Percentiles rank a stretch among this genome's conserved stretches.
Evolutionary conservation across 2,329 filamentous ascomycete species (phyloP).

Genomic region (Cercospora sp.): DNA sequence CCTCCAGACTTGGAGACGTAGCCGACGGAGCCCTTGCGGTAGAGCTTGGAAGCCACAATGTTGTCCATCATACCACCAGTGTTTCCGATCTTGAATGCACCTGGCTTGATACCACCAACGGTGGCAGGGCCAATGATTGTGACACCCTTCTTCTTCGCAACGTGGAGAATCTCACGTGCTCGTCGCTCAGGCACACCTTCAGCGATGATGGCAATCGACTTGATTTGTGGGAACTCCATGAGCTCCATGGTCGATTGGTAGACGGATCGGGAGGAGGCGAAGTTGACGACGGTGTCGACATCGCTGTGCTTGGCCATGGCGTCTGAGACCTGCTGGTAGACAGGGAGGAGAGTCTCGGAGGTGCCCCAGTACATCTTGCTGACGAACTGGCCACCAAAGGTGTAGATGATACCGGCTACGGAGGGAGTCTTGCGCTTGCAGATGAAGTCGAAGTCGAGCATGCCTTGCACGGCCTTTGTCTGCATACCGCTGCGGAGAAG

Average conservation of each 20-base stretch:
- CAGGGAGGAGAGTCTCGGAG: conserved; percentile 95
- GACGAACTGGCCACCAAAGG: conserved; percentile 99
- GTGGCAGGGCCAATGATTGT: conserved; percentile 98
- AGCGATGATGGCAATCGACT: conserved; percentile 98
- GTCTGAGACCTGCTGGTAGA: conserved; percentile 93
- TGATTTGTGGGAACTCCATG: conserved; percentile 95
- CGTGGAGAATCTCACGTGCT: conserved; percentile 95
- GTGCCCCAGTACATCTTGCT: conserved; percentile 99
- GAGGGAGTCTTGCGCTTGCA: conserved; percentile 98
- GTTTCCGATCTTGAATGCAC: conserved; percentile 99
- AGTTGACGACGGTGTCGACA: conserved; percentile 98
- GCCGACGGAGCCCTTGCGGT: conserved; percentile 97
- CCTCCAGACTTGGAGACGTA: conserved; percentile 99
- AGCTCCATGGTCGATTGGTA: conserved; percentile 98
- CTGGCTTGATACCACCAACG: conserved; percentile 98
- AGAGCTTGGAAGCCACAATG: conserved; percentile 99
- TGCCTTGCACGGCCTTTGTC: conserved; percentile 67
- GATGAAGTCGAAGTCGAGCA: conserved; percentile 99
- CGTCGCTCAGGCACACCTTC: conserved; percentile 99
- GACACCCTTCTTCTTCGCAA: conserved; percentile 96
- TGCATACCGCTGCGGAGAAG: conserved; percentile 72
- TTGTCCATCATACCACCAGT: conserved; percentile 99
- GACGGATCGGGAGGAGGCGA: conserved; percentile 96
- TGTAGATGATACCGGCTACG: conserved; percentile 99
- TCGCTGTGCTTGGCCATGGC: conserved; percentile 95